Evolutionary conservation across 768 basidiomycete species (phyloP), one percentile per base, ranked within the genome.

Genomic region (Lentinula edodes): DNA sequence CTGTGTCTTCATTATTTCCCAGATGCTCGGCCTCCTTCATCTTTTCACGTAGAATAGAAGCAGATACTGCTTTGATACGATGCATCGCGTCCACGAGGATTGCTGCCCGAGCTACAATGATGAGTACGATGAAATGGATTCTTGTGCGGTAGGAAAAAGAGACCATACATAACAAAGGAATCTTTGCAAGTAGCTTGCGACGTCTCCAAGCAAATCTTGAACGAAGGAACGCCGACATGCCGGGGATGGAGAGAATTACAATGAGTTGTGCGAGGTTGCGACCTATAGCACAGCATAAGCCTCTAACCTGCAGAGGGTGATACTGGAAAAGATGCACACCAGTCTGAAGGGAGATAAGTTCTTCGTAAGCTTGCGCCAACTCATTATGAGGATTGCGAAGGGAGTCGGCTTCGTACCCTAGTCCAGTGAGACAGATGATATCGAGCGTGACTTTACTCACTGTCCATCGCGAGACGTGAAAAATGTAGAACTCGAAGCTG

Each of bases 381-480:
- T 79, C 79, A 58, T 80, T 80, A 59, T 78, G 67, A 0, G 81
- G 78, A 61, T 80, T 71, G 64, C 74, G 75, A 12, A 83, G 69
- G 2, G 78, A 77, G 62, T 82, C 76, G 6, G 80, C 63, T 41
- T 72, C 68, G 66, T 83, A 83, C 12, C 78, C 79, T 58, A 83
- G 81, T 0, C 79, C 80, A 9, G 82, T 79, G 6, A 73, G 73
- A 68, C 80, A 82, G 50, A 83, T 82, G 58, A 83, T 80, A 63
- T 83, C 81, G 7, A 84, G 73, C 0, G 82, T 82, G 0, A 77
- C 78, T 70, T 80, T 82, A 64, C 77, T 78, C 75, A 81, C 80
- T 82, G 52, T 3, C 54, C 13, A 34, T 32, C 48, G 32, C 34
- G 35, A 23, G 12, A 13, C 9, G 15, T 52, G 16, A 35, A 9